A percentile compares a stretch with the other conserved stretches of the same genome.
phyloP scores from a whole-genome alignment of 148 eudicot genomes.

The Spergularia marina region DNA sequence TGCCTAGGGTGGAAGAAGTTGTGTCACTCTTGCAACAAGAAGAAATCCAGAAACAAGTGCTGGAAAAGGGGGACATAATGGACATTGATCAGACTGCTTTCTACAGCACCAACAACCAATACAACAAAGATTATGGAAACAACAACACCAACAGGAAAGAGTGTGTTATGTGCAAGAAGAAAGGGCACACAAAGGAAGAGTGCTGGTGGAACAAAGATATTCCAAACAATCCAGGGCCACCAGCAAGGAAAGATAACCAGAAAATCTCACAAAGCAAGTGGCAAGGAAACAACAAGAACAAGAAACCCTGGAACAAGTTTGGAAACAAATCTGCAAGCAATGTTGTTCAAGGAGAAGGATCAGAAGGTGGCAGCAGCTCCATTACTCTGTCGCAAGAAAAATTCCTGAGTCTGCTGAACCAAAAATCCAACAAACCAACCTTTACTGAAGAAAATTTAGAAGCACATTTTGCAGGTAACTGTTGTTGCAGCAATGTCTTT shows the following conservation, averaged over 20 bases:
- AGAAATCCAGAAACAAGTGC: background rate
- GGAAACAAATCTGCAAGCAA: background rate
- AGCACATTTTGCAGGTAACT: background rate
- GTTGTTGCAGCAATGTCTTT: background rate
- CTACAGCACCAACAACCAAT: background rate
- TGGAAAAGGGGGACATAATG: background rate
- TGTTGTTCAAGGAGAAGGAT: background rate
- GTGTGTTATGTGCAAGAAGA: background rate
- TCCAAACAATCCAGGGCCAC: background rate
- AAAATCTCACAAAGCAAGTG: background rate
- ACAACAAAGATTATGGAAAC: background rate
- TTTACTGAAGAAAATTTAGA: background rate
- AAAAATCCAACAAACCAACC: background rate
- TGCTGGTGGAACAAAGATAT: background rate
- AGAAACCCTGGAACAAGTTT: background rate
- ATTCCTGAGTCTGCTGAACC: background rate
- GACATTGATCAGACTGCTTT: background rate
- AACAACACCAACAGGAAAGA: too few relatives aligned
- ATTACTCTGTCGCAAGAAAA: too few relatives aligned
- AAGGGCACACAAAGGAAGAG: background rate
- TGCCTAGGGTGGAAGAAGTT: background rate
- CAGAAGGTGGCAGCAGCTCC: background rate
- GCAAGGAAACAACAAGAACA: too few relatives aligned
- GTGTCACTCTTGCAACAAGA: background rate
- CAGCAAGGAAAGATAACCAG: background rate